Conservation (phyloP, 306 rosid species). For the Calophaca sinica region DNA sequence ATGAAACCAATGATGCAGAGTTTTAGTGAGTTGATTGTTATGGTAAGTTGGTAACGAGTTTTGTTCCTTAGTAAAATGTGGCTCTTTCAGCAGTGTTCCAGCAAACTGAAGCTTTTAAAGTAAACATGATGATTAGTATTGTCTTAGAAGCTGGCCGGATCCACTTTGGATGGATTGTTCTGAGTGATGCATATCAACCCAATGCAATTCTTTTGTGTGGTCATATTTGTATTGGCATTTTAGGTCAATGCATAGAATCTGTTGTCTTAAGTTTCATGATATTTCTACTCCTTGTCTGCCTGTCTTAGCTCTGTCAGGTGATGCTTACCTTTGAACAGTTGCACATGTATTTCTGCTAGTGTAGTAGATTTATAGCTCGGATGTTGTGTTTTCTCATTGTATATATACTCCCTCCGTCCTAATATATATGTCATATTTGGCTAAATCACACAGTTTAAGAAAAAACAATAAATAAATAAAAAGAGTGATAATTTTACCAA, state of each 20-base stretch:
- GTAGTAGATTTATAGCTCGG: constrained; percentile 8
- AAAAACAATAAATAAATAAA: no score
- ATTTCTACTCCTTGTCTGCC: neutral
- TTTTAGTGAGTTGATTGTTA: constrained; percentile 30
- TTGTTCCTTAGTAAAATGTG: neutral
- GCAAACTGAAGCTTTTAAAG: constrained; percentile 12
- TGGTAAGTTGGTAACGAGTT: neutral
- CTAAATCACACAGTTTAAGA: no score
- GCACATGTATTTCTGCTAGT: neutral
- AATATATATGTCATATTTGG: no score
- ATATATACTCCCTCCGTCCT: no score
- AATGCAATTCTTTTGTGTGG: neutral
- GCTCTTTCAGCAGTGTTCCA: neutral
- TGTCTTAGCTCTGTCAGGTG: no score
- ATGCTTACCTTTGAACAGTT: neutral
- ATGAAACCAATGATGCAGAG: neutral
- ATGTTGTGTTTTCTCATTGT: neutral
- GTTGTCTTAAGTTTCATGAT: neutral
- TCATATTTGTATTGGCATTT: neutral
- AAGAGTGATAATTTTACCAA: no score
- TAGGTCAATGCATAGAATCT: constrained; percentile 24
- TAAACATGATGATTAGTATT: constrained; percentile 1
- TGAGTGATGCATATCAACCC: constrained; percentile 5
- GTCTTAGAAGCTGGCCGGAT: neutral
- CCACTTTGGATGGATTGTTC: constrained; percentile 17